These are phyloP conservation scores for Rubia occidens DNA, from an alignment of 305 asterid genomes.

Conservation along the genomic window DNA sequence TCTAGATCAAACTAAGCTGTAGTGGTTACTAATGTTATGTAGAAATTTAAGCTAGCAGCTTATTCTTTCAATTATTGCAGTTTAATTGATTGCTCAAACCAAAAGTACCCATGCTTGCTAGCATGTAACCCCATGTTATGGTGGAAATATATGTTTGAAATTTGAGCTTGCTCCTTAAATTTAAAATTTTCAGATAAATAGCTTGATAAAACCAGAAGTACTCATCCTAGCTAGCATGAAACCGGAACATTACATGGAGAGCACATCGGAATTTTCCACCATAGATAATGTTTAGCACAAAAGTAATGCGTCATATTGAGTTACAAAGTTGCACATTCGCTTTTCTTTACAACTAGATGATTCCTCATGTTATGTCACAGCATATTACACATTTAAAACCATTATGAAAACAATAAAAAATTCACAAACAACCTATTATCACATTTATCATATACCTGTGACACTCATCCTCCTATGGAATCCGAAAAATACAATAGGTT, in stretches of 20 bases:
- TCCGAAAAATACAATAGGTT: slow-evolving; percentile 93
- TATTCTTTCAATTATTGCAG: neutral
- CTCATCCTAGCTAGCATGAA: neutral
- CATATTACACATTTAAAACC: neutral
- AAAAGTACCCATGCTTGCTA: neutral
- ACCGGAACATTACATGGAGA: neutral
- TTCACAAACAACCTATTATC: neutral
- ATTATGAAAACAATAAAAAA: neutral
- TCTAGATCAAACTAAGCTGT: too few relatives aligned
- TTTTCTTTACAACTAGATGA: neutral
- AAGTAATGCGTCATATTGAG: neutral
- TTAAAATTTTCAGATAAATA: neutral
- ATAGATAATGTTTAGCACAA: too few relatives aligned
- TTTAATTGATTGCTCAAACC: neutral
- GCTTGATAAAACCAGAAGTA: neutral
- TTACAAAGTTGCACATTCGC: neutral
- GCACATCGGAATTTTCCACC: neutral
- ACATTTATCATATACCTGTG: slow-evolving; percentile 49
- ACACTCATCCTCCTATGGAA: slow-evolving; percentile 98
- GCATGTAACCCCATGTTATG: too few relatives aligned
- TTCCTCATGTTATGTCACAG: neutral
- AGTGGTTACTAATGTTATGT: neutral
- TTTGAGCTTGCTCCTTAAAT: neutral
- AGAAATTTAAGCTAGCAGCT: neutral
- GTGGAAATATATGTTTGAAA: neutral